Conservation (phyloP, 345 rosid genomes). For the Dipteronia dyeriana region DNA sequence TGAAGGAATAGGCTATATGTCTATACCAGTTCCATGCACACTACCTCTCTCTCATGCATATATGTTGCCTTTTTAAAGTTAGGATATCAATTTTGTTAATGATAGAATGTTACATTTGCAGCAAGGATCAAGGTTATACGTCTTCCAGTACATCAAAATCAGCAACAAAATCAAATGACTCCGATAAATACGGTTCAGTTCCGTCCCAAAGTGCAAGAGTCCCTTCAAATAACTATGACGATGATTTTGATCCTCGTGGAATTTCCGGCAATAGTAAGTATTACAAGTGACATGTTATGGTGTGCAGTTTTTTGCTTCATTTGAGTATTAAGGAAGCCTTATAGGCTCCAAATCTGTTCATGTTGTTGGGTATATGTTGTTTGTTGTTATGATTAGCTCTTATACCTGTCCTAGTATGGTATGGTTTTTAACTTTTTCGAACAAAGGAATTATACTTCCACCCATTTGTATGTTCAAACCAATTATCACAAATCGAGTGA, state of each 20-base stretch:
- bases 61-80: conserved; percentile 1
- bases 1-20: not conserved
- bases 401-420: not conserved
- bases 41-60: not conserved
- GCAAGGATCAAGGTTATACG: conserved; percentile 57
- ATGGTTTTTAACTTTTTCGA: not conserved
- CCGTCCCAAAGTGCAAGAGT: conserved; percentile 39
- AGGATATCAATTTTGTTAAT: conserved; percentile 3
- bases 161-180: conserved; percentile 38
- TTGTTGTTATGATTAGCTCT: not conserved
- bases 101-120: conserved; percentile 35
- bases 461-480: not conserved
- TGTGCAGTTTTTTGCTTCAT: not conserved
- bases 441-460: not conserved
- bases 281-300: not conserved
- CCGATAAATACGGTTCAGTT: conserved; percentile 41
- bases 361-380: not conserved
- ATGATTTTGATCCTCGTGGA: conserved; percentile 94
- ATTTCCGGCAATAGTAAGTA: conserved; percentile 72
- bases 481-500: not conserved
- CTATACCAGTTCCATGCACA: not conserved
- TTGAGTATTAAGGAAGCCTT: conserved; percentile 4
- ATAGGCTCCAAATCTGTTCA: not conserved
- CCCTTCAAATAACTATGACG: conserved; percentile 51
- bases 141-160: conserved; percentile 46